Conservation (phyloP, 2,329 filamentous ascomycete species). For the Aureobasidium musti region DNA sequence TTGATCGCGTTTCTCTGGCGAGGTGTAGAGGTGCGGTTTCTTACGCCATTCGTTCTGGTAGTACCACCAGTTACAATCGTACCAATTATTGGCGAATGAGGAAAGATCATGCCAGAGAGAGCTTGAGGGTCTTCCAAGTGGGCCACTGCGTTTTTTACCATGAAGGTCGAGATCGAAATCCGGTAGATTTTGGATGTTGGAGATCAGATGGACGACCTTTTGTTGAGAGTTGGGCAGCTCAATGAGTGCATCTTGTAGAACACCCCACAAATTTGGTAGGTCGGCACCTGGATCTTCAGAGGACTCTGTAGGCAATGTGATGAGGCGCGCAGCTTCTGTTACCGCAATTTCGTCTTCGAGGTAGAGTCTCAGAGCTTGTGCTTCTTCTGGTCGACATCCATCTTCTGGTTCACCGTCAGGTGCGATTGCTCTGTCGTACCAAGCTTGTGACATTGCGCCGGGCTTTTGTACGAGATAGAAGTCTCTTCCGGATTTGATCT, state of each 20-base stretch:
- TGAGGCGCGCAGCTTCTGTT: background rate
- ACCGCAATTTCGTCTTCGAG: background rate
- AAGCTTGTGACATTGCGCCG: slow-evolving; percentile 2
- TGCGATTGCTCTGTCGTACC: slow-evolving; percentile 1
- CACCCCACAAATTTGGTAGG: slow-evolving; percentile 1
- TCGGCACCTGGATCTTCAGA: background rate
- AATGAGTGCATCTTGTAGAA: background rate
- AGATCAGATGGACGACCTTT: background rate
- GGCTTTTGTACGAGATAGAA: no score
- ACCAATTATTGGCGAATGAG: slow-evolving; percentile 6
- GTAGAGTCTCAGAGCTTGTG: background rate
- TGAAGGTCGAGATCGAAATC: background rate
- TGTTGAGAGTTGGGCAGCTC: background rate
- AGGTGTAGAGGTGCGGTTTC: background rate
- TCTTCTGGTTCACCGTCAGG: background rate
- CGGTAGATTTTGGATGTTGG: background rate
- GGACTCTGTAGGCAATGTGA: background rate
- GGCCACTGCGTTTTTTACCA: background rate
- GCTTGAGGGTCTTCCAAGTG: background rate
- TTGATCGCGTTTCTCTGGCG: background rate
- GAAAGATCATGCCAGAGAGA: background rate
- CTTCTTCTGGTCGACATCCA: slow-evolving; percentile 2
- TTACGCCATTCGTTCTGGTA: slow-evolving; percentile 5
- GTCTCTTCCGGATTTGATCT: no score
- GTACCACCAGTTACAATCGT: slow-evolving; percentile 6